Base-by-base conservation (phyloP, 345 rosid species). In the Citrus inodora region DNA sequence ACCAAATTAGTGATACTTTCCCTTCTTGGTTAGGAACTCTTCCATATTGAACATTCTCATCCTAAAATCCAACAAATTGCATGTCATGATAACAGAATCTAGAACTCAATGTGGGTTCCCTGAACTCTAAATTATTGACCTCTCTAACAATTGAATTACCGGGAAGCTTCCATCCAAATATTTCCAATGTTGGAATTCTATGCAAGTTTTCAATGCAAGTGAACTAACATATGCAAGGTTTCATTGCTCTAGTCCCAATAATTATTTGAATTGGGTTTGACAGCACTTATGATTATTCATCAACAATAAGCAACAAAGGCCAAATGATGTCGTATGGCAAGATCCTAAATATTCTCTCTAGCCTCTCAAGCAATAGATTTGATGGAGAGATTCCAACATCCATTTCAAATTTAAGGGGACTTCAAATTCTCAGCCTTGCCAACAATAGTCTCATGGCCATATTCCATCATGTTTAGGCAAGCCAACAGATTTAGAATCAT, bases 111-210 rank as follows among this genome's bases (percentile, higher is more conserved):
- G 21, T 13, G 4, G 21, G n/a, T 80, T 80, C 25, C 61, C 69
- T 9, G 24, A 40, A 37, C 27, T 80, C 6, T 71, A 63, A 3
- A 64, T 80, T 56, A 17, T 75, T 19, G 82, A 80, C 28, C 55
- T 80, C 59, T 80, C 78, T 24, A n/a, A 42, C 13, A 74, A 74
- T 24, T 10, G 21, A 9, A 60, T 80, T 53, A 56, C 4, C 0
- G 75, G 75, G 7, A n/a, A 42, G n/a, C 59, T 80, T n/a, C 79
- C 82, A 1, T 60, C 35, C 1, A 67, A 55, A 13, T 80, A 67
- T 70, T 80, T 80, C 19, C 4, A 74, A 7, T 46, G 4, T 8
- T 80, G 75, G 82, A 48, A 51, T 10, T 7, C 70, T 10, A 60
- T 80, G 75, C 33, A 19, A 48, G 46, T 22, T 74, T 25, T 73